Percentiles rank a stretch among this genome's conserved stretches.
Conservation (phyloP, 2,329 filamentous ascomycete species). For the Xylariaceae sp. region DNA sequence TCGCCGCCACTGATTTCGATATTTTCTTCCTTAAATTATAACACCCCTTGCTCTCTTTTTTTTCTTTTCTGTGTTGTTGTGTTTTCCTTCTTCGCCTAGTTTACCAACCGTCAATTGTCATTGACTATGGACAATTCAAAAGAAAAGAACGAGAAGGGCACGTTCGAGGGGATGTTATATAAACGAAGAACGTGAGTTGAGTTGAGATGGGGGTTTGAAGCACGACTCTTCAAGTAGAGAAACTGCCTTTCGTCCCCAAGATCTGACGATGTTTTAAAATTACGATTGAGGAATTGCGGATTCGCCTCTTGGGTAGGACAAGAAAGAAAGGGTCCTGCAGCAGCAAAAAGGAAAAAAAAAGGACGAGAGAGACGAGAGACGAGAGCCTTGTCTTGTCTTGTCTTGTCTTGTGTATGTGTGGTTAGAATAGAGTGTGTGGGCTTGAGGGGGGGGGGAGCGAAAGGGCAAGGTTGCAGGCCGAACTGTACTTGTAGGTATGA, state of each 20-base stretch:
- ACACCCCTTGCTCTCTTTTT: neutral
- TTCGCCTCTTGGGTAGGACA: slow-evolving; percentile 23
- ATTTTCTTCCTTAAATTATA: neutral
- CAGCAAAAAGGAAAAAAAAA: slow-evolving; percentile 4
- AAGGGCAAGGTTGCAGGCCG: slow-evolving; percentile 34
- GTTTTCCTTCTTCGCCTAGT: slow-evolving; percentile 3
- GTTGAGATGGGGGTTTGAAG: slow-evolving; percentile 1
- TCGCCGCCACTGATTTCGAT: slow-evolving; percentile 14
- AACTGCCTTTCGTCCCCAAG: neutral
- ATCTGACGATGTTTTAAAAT: slow-evolving; percentile 15
- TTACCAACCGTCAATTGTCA: slow-evolving; percentile 9
- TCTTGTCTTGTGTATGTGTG: slow-evolving; percentile 21
- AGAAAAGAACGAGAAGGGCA: slow-evolving; percentile 2
- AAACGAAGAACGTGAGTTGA: neutral
- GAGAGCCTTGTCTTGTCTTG: too few relatives aligned
- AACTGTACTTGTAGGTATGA: slow-evolving; percentile 30
- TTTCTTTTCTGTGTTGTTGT: neutral
- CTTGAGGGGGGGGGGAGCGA: slow-evolving; percentile 15
- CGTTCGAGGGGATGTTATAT: neutral
- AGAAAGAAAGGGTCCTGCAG: slow-evolving; percentile 22
- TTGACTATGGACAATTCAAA: neutral
- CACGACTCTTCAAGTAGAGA: neutral
- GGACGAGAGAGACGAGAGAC: neutral
- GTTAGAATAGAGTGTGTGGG: slow-evolving; percentile 31
- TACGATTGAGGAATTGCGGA: slow-evolving; percentile 3